Percentiles rank a stretch among this genome's conserved stretches.
These are phyloP conservation scores for Epithemia pelagica DNA, from an alignment of 108 stramenopile genomes.

Conservation along the genomic window DNA sequence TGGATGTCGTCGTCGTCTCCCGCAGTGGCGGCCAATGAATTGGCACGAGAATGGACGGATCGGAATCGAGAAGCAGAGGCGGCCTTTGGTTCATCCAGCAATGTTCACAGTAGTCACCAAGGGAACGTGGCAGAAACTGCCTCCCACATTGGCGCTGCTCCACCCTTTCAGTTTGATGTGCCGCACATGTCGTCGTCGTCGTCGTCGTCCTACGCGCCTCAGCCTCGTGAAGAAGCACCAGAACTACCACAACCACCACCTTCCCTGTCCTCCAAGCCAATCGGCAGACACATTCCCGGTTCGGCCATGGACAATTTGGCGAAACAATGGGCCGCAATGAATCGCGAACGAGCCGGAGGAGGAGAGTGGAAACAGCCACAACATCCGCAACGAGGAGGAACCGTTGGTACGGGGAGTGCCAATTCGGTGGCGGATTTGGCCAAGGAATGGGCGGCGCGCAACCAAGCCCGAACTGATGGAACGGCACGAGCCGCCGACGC, in stretches of 20 bases:
- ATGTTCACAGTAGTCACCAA: neutral
- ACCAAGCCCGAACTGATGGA: too few relatives aligned
- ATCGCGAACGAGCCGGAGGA: neutral
- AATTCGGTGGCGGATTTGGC: neutral
- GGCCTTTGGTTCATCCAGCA: neutral
- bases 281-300: too few relatives aligned
- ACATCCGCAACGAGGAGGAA: neutral
- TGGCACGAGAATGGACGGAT: neutral
- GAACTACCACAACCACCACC: too few relatives aligned
- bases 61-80: neutral
- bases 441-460: slow-evolving; percentile 2
- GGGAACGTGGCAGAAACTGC: neutral
- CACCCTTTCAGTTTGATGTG: neutral
- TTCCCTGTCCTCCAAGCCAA: too few relatives aligned
- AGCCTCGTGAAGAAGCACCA: too few relatives aligned
- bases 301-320: neutral
- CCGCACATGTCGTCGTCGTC: neutral
- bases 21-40: neutral
- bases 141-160: neutral
- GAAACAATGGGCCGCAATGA: neutral
- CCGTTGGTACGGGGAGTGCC: neutral
- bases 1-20: neutral
- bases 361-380: neutral
- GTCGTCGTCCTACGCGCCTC: neutral
- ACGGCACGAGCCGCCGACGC: too few relatives aligned